A percentile compares a stretch with the other conserved stretches of the same genome.
These are phyloP conservation scores for Elsinoe necatrix DNA, from an alignment of 2,329 filamentous ascomycete species.

Conservation along the genomic window DNA sequence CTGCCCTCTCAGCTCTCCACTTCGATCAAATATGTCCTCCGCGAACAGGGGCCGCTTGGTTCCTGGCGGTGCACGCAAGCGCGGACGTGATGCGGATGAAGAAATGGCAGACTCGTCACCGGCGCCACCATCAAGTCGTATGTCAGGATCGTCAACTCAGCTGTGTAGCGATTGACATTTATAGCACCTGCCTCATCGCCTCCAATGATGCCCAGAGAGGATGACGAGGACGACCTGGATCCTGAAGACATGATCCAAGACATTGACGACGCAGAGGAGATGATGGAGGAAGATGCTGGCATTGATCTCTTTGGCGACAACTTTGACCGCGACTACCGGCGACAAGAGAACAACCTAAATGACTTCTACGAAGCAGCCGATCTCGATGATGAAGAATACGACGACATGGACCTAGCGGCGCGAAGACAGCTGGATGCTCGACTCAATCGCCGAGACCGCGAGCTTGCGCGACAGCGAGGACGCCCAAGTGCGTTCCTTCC, in stretches of 20 bases:
- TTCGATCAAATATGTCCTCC: constrained; percentile 70
- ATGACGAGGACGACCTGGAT: constrained; percentile 61
- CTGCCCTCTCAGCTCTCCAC: constrained; percentile 60
- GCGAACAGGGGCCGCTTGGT: constrained; percentile 63
- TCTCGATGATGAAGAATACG: constrained; percentile 73
- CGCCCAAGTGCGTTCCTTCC: constrained; percentile 67
- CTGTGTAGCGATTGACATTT: constrained; percentile 15
- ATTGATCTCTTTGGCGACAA: constrained; percentile 65
- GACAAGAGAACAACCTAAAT: constrained; percentile 44
- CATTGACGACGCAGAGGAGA: constrained; percentile 59
- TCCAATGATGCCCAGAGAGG: constrained; percentile 57
- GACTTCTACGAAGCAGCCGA: constrained; percentile 60
- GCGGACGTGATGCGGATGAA: constrained; percentile 57
- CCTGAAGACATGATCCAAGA: constrained; percentile 57
- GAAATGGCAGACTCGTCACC: constrained; percentile 49
- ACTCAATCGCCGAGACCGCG: constrained; percentile 64
- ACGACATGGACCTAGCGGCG: constrained; percentile 56
- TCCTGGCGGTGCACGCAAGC: constrained; percentile 48
- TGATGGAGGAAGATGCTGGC: constrained; percentile 61
- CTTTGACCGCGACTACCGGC: constrained; percentile 54
- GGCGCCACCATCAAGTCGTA: constrained; percentile 55
- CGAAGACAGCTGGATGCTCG: constrained; percentile 64
- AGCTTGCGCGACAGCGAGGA: constrained; percentile 57
- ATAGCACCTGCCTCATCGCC: constrained; percentile 51
- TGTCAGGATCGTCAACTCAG: constrained; percentile 27